A percentile compares a stretch with the other conserved stretches of the same genome.
These are phyloP conservation scores for Mycosphaerella arachidis DNA, from an alignment of 2,329 filamentous ascomycete genomes.

Conservation along the genomic window DNA sequence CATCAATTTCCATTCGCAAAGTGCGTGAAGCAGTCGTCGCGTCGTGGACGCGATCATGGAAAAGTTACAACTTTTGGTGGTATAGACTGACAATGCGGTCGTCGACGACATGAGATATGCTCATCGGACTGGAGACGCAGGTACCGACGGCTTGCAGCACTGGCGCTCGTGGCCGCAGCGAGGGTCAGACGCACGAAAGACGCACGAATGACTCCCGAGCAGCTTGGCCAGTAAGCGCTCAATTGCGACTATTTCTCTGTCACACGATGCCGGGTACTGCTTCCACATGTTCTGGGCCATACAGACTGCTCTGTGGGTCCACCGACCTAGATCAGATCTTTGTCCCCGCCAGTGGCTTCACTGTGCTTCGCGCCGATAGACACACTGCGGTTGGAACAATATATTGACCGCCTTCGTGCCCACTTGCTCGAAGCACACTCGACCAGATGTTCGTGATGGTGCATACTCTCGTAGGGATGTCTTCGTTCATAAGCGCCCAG, in stretches of 20 bases:
- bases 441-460: background rate
- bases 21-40: background rate
- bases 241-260: background rate
- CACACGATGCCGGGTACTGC: slow-evolving; percentile 3
- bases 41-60: background rate
- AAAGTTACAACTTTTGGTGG: background rate
- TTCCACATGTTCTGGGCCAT: slow-evolving; percentile 1
- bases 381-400: background rate
- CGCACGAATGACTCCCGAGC: background rate
- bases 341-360: background rate
- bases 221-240: slow-evolving; percentile 1
- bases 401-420: slow-evolving; percentile 1
- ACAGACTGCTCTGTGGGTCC: slow-evolving; percentile 1
- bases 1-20: background rate
- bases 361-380: background rate
- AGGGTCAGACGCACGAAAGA: background rate
- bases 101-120: background rate
- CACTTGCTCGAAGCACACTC: background rate
- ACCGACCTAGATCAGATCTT: background rate
- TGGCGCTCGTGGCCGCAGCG: background rate
- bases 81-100: background rate
- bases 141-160: background rate
- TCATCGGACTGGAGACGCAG: background rate
- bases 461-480: background rate
- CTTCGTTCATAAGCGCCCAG: background rate